Evolutionary conservation across 805 yeast genomes (phyloP).

Genomic region (Ogataea dorogensis): DNA sequence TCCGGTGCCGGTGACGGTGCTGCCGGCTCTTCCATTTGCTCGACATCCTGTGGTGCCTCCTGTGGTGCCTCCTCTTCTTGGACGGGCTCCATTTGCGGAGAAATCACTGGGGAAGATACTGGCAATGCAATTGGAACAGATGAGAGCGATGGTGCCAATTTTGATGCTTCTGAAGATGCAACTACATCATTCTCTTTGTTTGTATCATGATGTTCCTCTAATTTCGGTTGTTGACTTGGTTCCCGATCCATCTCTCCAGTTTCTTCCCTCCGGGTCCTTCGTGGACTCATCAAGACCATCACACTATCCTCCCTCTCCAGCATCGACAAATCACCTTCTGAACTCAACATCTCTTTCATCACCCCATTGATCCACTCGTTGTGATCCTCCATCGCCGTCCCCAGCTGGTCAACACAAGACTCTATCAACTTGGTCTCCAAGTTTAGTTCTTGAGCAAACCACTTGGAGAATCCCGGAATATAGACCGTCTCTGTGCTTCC

Average conservation of each 20-base stretch:
- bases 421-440: conserved; percentile 28
- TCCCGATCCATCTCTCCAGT: conserved; percentile 19
- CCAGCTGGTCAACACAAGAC: conserved; percentile 24
- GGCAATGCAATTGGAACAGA: no score
- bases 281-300: conserved; percentile 22
- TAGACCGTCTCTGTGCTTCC: conserved; percentile 12
- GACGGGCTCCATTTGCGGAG: no score
- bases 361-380: conserved; percentile 32
- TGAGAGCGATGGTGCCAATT: no score
- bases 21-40: no score
- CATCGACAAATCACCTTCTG: conserved; percentile 14
- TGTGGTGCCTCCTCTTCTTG: no score
- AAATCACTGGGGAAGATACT: no score
- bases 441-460: conserved; percentile 33
- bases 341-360: conserved; percentile 25
- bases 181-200: background rate
- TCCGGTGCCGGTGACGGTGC: background rate
- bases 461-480: conserved; percentile 35
- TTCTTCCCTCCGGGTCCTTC: conserved; percentile 18
- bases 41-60: no score
- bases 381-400: conserved; percentile 25
- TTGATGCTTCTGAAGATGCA: no score
- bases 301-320: conserved; percentile 15
- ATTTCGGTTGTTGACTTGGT: background rate
- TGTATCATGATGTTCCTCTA: conserved; percentile 1